phyloP scores from a whole-genome alignment of 2,329 filamentous ascomycete genomes.

The Sporothrix protearum region DNA sequence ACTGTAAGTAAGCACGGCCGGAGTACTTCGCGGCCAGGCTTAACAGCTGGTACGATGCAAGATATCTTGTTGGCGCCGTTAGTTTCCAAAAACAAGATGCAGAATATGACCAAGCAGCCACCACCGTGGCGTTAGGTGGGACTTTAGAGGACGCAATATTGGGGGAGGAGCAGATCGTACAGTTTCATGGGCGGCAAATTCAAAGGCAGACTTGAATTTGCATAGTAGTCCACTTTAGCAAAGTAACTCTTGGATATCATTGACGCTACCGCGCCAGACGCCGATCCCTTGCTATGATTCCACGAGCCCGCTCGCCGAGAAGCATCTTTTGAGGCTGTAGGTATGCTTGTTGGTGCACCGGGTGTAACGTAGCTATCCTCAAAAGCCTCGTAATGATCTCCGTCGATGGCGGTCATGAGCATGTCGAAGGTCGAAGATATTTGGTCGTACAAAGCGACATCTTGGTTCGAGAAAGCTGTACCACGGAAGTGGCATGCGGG shows the following conservation, averaged over 20 bases:
- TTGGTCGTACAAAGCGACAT: slow-evolving; percentile 52
- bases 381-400: slow-evolving; percentile 51
- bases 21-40: slow-evolving; percentile 77
- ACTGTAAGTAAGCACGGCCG: slow-evolving; percentile 66
- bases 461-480: slow-evolving; percentile 45
- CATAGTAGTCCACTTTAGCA: slow-evolving; percentile 72
- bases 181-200: slow-evolving; percentile 65
- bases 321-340: background rate
- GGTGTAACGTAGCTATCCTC: slow-evolving; percentile 54
- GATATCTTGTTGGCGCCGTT: slow-evolving; percentile 48
- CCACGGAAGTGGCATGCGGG: slow-evolving; percentile 42
- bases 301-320: background rate
- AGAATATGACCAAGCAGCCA: background rate
- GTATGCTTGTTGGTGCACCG: slow-evolving; percentile 28
- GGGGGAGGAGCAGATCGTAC: slow-evolving; percentile 40
- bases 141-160: background rate
- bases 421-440: slow-evolving; percentile 62
- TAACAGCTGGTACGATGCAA: slow-evolving; percentile 71
- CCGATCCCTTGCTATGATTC: slow-evolving; percentile 36
- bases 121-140: background rate
- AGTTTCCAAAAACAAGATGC: background rate
- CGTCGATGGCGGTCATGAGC: slow-evolving; percentile 69
- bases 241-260: slow-evolving; percentile 58
- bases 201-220: slow-evolving; percentile 69
- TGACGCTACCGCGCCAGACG: slow-evolving; percentile 35